phyloP scores from a whole-genome alignment of 495 filamentous ascomycete species.

The Lichina pygmaea region DNA sequence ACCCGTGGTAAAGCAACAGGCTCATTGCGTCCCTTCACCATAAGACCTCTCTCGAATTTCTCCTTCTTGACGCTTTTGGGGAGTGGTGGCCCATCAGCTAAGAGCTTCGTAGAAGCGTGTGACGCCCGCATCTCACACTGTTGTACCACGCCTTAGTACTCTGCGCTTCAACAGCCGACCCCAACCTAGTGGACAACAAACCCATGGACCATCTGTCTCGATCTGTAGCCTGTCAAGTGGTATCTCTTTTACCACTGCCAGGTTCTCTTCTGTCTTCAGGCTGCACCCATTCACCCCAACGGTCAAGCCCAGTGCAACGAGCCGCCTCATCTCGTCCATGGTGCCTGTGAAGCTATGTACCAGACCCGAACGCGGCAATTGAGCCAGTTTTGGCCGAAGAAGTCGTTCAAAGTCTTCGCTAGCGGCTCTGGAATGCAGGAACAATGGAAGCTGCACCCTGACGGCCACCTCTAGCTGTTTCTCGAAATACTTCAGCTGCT shows the following conservation, averaged over 20 bases:
- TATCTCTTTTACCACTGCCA: slow-evolving; percentile 51
- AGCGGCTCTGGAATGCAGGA: slow-evolving; percentile 72
- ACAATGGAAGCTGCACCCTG: slow-evolving; percentile 54
- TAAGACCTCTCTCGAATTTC: slow-evolving; percentile 53
- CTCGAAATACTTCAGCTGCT: slow-evolving; percentile 65
- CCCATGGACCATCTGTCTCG: slow-evolving; percentile 85
- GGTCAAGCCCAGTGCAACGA: slow-evolving; percentile 52
- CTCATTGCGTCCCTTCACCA: slow-evolving; percentile 88
- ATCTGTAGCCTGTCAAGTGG: slow-evolving; percentile 53
- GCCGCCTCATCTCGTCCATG: slow-evolving; percentile 46
- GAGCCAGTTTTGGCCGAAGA: slow-evolving; percentile 20
- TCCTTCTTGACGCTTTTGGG: slow-evolving; percentile 69
- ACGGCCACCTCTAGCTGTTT: slow-evolving; percentile 56
- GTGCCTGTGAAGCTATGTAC: slow-evolving; percentile 87
- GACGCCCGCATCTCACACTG: slow-evolving; percentile 28
- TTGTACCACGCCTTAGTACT: neutral
- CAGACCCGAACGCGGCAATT: slow-evolving; percentile 42
- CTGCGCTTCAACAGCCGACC: neutral
- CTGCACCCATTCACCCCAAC: slow-evolving; percentile 80
- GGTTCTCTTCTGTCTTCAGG: slow-evolving; percentile 74
- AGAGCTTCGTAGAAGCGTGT: slow-evolving; percentile 23
- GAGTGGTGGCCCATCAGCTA: slow-evolving; percentile 16
- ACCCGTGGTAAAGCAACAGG: slow-evolving; percentile 59
- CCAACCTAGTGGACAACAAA: slow-evolving; percentile 10
- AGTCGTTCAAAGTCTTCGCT: slow-evolving; percentile 54